These are phyloP conservation scores for Trichoderma koningii DNA, from an alignment of 2,329 filamentous ascomycete genomes.

Conservation along the genomic window DNA sequence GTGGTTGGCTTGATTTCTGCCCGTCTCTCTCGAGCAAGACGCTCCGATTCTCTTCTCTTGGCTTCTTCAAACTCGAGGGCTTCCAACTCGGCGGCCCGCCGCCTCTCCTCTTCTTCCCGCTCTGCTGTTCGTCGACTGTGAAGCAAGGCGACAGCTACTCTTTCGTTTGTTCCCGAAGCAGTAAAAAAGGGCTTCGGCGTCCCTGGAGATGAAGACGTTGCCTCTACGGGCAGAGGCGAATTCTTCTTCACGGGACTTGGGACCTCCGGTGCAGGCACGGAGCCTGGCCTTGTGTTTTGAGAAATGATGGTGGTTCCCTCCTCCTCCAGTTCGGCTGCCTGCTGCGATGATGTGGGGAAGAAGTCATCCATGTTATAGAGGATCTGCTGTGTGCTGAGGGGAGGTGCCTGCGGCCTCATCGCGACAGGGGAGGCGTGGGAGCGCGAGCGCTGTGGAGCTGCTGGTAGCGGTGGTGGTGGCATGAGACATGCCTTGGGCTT, in stretches of 20 bases:
- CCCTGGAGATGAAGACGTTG: conserved; percentile 24
- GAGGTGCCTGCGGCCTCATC: conserved; percentile 35
- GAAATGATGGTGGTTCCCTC: conserved; percentile 25
- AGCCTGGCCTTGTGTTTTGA: conserved; percentile 11
- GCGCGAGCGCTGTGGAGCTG: conserved; percentile 24
- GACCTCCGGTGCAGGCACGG: conserved; percentile 15
- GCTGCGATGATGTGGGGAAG: conserved; percentile 59
- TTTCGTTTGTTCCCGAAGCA: conserved; percentile 41
- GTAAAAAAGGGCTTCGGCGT: conserved; percentile 42
- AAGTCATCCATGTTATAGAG: conserved; percentile 55
- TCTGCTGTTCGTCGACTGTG: conserved; percentile 42
- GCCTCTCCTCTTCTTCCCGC: conserved; percentile 36
- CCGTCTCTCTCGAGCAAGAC: neutral
- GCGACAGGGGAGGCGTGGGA: conserved; percentile 29
- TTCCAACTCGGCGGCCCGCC: conserved; percentile 34
- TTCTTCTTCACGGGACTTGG: conserved; percentile 13
- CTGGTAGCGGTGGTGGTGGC: conserved; percentile 20
- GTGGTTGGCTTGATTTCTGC: neutral
- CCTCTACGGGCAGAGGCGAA: neutral
- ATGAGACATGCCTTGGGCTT: neutral
- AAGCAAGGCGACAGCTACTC: conserved; percentile 40
- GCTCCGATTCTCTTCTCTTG: neutral
- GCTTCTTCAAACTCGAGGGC: conserved; percentile 23
- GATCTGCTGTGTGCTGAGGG: conserved; percentile 56
- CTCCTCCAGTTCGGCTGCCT: conserved; percentile 55